Base-by-base conservation (phyloP, 2,329 filamentous ascomycete species). In the Verticillium klebahnii region DNA sequence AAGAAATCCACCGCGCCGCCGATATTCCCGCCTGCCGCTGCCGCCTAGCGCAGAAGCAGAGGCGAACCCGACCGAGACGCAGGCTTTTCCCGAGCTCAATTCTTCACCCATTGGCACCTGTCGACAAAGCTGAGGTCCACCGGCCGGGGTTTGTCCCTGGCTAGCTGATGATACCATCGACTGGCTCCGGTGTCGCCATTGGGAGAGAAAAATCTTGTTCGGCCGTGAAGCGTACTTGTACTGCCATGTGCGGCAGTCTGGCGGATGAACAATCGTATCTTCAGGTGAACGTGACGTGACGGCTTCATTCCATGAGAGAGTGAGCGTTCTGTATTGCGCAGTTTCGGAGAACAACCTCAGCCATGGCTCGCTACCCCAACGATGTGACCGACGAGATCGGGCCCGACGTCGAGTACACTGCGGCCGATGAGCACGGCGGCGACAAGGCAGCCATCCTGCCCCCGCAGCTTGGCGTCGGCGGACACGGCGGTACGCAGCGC, bases 401-500 rank as follows among this genome's bases (percentile, higher is more conserved):
- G n/a, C 45, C 45, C 19, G 45, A 52, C 11, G 19, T 52, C 8
- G 45, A 52, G 45, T 23, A 23, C n/a, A 23, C 45, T 19, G 45
- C 45, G n/a, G 19, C 45, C n/a, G 45, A 52, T 14, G n/a, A 52
- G 9, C 45, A 23, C 19, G 19, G 45, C 45, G 45, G 23, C 19
- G 60, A 62, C 39, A 65, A 65, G 62, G 56, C 58, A n/a, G 63
- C 60, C 39, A 60, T 62, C 52, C 52, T 59, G 32, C 62, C 63
- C 25, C 63, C 63, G 14, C 63, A 65, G 62, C 62, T 65, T 39
- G 59, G 59, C 56, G 59, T 65, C 56, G 63, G 63, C 40, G 63
- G 63, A 34, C 63, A 64, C 7, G 63, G 63, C 17, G 62, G 62
- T 39, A 65, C 63, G 17, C 62, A 65, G 60, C 64, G 64, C 36